Percentiles rank a stretch among this genome's conserved stretches.
Evolutionary conservation across 306 rosid species (phyloP).

Genomic region (Cajanus cajan): DNA sequence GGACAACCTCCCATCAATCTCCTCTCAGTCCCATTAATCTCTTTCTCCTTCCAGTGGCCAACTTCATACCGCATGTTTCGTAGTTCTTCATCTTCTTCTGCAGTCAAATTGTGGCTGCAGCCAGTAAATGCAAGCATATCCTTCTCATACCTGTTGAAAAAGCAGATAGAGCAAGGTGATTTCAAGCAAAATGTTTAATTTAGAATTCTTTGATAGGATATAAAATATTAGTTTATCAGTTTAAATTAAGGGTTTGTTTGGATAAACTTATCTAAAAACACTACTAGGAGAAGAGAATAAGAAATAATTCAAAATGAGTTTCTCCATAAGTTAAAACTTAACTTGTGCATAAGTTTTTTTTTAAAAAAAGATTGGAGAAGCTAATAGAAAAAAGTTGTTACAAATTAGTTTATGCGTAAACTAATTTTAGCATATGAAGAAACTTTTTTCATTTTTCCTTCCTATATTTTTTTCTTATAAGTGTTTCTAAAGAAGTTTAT

Average conservation of each 20-base stretch:
- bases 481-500: too few species aligned
- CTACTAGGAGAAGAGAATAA: too few species aligned
- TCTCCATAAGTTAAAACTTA: too few species aligned
- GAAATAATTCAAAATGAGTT: too few species aligned
- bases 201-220: neutral
- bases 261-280: too few species aligned
- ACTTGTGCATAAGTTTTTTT: too few species aligned
- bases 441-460: too few species aligned
- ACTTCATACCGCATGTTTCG: neutral
- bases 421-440: too few species aligned
- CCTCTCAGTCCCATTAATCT: slow-evolving; percentile 14
- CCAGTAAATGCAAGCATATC: slow-evolving; percentile 15
- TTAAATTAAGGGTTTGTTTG: neutral
- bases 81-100: slow-evolving; percentile 10
- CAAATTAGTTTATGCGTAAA: too few species aligned
- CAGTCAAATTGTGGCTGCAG: slow-evolving; percentile 16
- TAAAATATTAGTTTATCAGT: neutral
- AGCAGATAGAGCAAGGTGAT: neutral
- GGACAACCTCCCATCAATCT: slow-evolving; percentile 7
- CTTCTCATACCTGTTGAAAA: slow-evolving; percentile 2
- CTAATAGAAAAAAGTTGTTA: too few species aligned
- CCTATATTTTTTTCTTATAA: too few species aligned
- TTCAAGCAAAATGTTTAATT: neutral
- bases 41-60: slow-evolving; percentile 17
- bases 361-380: too few species aligned